Evolutionary conservation across 2,329 filamentous ascomycete genomes (phyloP).

Genomic region (Plenodomus biglobosus): DNA sequence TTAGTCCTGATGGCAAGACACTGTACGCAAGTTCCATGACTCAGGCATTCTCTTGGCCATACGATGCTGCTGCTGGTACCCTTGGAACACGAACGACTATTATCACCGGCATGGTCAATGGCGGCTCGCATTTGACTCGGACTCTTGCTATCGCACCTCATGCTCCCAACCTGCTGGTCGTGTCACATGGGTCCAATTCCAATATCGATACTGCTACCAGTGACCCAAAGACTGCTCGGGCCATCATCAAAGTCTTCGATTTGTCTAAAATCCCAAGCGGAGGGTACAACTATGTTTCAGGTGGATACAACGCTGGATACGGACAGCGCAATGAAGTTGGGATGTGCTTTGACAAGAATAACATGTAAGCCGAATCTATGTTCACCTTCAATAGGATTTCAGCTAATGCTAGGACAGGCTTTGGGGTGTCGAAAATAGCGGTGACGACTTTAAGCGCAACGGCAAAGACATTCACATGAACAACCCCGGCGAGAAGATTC

Average conservation of each 20-base stretch:
- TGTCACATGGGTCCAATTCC: constrained; percentile 64
- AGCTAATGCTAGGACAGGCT: constrained; percentile 23
- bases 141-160: constrained; percentile 64
- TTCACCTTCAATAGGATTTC: background rate
- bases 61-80: constrained; percentile 55
- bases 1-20: constrained; percentile 51
- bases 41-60: constrained; percentile 64
- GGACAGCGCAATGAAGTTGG: constrained; percentile 73
- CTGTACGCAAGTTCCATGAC: constrained; percentile 59
- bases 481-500: constrained; percentile 73
- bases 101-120: constrained; percentile 58
- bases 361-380: constrained; percentile 48
- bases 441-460: constrained; percentile 62
- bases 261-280: constrained; percentile 45
- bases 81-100: constrained; percentile 58
- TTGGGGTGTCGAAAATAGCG: constrained; percentile 67
- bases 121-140: constrained; percentile 62
- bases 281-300: constrained; percentile 54
- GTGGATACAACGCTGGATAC: constrained; percentile 59
- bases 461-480: constrained; percentile 64
- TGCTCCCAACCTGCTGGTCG: constrained; percentile 59
- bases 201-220: constrained; percentile 62
- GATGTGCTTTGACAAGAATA: constrained; percentile 47
- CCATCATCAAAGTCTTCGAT: constrained; percentile 66
- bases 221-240: constrained; percentile 57